Evolutionary conservation across 2,329 filamentous ascomycete species (phyloP), one percentile per base, ranked within the genome.

Genomic region (Epichloe baconii): DNA sequence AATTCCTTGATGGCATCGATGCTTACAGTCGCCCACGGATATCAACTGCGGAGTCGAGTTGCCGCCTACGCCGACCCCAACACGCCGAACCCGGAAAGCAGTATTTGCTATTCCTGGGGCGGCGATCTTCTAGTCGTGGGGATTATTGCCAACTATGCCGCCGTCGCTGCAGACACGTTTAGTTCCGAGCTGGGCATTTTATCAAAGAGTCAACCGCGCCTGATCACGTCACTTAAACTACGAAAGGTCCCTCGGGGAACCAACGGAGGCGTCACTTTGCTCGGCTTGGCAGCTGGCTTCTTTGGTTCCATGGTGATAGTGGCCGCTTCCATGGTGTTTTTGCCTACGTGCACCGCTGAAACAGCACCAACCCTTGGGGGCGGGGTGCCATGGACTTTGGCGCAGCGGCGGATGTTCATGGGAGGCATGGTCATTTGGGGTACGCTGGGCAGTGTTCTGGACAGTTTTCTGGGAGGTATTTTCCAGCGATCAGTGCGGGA

Each of bases 161-260:
- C 88, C 47, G 89, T 95, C 10, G 82, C 88, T 19, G 88, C 91
- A 47, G 93, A 98, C 66, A 98, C 93, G 0, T 93, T 96, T 65
- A 90, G 86, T 52, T 95, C 89, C 11, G 93, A 98, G 71, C 81
- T 98, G 19, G 93, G 93, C 14, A 98, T 98, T 52, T 75, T 98
- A 12, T 85, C 90, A 6, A 79, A 76, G 53, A 77, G 77, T 23
- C 72, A 79, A 44, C 93, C 93, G 8, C 82, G 90, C 37, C 79
- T 98, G 38, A 91, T 98, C 63, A 96, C 88, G 4, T 90, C 86
- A 14, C 80, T 77, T 15, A 81, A 70, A 4, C 76, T 93, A 61
- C 83, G 86, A 53, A 77, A 80, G 56, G 93, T 97, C 0, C 90
- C 93, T 0, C 84, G 80, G 1, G 93, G 93, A 47, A 97, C 93